phyloP scores from a whole-genome alignment of 306 rosid genomes.

The Erythrophleum fordii region DNA sequence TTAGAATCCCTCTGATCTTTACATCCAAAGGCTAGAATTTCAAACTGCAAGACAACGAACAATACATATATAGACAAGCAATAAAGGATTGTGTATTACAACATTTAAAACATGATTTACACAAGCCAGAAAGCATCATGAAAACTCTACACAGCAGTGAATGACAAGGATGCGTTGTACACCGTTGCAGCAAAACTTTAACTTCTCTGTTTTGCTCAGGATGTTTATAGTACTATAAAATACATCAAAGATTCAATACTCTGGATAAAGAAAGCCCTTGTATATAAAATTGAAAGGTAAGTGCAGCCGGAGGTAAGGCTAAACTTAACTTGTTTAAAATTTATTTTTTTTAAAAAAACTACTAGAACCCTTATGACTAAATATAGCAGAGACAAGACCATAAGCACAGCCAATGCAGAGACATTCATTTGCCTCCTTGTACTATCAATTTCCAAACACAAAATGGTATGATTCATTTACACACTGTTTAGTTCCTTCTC shows the following conservation, averaged over 20 bases:
- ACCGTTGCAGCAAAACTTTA: background rate
- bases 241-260: background rate
- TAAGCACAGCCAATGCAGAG: background rate
- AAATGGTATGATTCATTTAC: background rate
- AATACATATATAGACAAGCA: conserved; percentile 8
- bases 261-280: background rate
- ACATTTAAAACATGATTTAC: background rate
- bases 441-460: background rate
- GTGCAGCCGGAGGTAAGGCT: background rate
- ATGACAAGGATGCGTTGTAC: background rate
- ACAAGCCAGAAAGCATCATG: conserved; percentile 7
- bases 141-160: conserved; percentile 1
- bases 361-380: background rate
- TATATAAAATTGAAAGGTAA: background rate
- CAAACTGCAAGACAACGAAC: conserved; percentile 11
- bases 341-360: too few relatives aligned
- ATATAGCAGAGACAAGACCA: background rate
- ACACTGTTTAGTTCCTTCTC: background rate
- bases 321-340: background rate
- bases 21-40: conserved; percentile 2
- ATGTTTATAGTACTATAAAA: background rate
- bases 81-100: background rate
- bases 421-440: background rate
- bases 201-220: background rate
- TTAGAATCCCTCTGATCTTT: background rate